phyloP scores from a whole-genome alignment of 805 yeast genomes.

The Nakazawaea sp. region DNA sequence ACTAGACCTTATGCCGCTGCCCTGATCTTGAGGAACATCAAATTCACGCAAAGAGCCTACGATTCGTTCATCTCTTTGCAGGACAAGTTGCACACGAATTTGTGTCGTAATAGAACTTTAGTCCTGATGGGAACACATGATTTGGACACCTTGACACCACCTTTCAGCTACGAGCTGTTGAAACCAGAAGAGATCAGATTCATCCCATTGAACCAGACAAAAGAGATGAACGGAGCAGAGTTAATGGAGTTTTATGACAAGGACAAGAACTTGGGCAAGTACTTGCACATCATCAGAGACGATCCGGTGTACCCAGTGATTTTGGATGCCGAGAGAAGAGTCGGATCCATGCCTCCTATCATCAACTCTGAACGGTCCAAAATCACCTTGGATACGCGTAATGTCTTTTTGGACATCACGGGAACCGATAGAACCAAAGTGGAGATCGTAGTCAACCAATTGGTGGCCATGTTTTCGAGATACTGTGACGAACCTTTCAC shows the following conservation, averaged over 20 bases:
- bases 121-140: slow-evolving; percentile 99
- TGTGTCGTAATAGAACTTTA: slow-evolving; percentile 94
- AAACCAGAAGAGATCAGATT: slow-evolving; percentile 73
- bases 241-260: slow-evolving; percentile 85
- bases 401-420: slow-evolving; percentile 88
- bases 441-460: slow-evolving; percentile 84
- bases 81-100: slow-evolving; percentile 90
- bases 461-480: slow-evolving; percentile 93
- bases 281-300: slow-evolving; percentile 79
- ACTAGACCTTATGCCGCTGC: slow-evolving; percentile 93
- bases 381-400: slow-evolving; percentile 75
- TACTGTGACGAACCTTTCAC: slow-evolving; percentile 78
- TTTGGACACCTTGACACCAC: slow-evolving; percentile 69
- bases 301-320: slow-evolving; percentile 90
- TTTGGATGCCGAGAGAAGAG: slow-evolving; percentile 65
- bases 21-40: slow-evolving; percentile 83
- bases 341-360: slow-evolving; percentile 94
- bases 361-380: slow-evolving; percentile 91
- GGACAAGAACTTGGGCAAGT: slow-evolving; percentile 87
- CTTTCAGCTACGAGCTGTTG: slow-evolving; percentile 83
- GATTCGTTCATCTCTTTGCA: slow-evolving; percentile 94
- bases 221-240: slow-evolving; percentile 65
- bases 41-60: slow-evolving; percentile 77
- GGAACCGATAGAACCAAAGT: slow-evolving; percentile 95
- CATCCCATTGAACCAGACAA: slow-evolving; percentile 66